Percentiles rank a stretch among this genome's conserved stretches.
Evolutionary conservation across 2,329 filamentous ascomycete genomes (phyloP).

Genomic region (Chrysosphaeria jannelii): DNA sequence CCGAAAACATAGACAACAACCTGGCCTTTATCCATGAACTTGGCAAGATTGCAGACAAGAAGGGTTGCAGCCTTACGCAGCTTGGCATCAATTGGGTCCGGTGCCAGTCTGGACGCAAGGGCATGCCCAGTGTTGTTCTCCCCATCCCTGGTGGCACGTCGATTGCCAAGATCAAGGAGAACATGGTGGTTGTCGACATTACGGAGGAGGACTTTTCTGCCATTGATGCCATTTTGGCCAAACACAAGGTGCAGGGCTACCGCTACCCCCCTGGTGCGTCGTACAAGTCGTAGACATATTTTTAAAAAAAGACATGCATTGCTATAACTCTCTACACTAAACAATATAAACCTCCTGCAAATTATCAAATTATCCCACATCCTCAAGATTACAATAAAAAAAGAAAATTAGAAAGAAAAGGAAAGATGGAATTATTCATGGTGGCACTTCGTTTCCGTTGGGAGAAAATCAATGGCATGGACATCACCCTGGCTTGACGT

Average conservation of each 20-base stretch:
- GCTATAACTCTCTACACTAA: too few relatives aligned
- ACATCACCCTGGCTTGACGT: too few relatives aligned
- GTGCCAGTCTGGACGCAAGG: constrained; percentile 9
- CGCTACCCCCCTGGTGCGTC: constrained; percentile 2
- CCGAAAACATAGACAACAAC: constrained; percentile 21
- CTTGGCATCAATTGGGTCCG: constrained; percentile 25
- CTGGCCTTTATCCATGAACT: constrained; percentile 17
- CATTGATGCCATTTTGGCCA: constrained; percentile 8
- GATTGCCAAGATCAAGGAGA: constrained; percentile 15
- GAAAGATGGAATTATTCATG: too few relatives aligned
- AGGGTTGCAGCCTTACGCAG: constrained; percentile 18
- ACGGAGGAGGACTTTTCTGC: constrained; percentile 10
- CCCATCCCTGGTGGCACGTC: constrained; percentile 14
- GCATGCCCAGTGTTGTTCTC: constrained; percentile 16
- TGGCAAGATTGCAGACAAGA: constrained; percentile 14
- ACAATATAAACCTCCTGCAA: too few relatives aligned
- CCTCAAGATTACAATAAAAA: too few relatives aligned
- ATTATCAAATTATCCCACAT: too few relatives aligned
- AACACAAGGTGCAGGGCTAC: constrained; percentile 3
- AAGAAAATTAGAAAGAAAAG: too few relatives aligned
- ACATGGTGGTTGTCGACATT: constrained; percentile 11
- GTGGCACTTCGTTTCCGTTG: too few relatives aligned
- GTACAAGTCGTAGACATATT: constrained; percentile 1
- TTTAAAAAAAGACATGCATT: too few relatives aligned
- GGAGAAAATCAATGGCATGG: too few relatives aligned